Base-by-base conservation (phyloP, 179 eudicot genomes). In the Nepenthes alata region DNA sequence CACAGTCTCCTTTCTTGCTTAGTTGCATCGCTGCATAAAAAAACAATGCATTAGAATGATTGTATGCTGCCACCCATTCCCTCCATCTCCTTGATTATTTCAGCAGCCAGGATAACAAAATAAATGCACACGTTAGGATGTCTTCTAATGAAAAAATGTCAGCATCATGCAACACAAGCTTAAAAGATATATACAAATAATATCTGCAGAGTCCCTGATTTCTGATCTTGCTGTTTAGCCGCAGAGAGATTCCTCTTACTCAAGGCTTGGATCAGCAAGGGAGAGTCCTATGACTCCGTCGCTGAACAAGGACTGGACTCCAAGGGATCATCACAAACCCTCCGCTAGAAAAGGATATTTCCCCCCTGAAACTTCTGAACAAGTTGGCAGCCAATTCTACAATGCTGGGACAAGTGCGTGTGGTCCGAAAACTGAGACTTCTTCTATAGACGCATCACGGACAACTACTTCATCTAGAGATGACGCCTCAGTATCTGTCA, bases 391-490 rank as follows among this genome's bases (percentile, higher is more conserved):
- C 49, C 68, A 74, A 49, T 63, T 63, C 11, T 78, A 78, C 62
- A 61, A 74, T 66, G 72, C 71, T 52, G 88, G 93, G 60, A 59
- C 86, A 16, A 75, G 80, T 64, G 67, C 72, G 7, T 82, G 80
- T 53, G 80, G 67, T 49, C 69, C 78, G 6, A 77, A 64, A 62
- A 81, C 69, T 2, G 85, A 82, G 55, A 47, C 73, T 59, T 74
- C 85, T 4, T 82, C 84, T 4, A 77, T 89, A 85, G 98, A 89
- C 35, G 95, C 93, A 2, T 80, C 98, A 2, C 72, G 97, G 35
- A 83, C 82, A 14, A 89, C 98, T 3, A 93, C 98, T 38, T 81
- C 95, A 6, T 89, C 96, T 38, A 69, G 93, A 63, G 98, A 93
- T 16, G 95, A 90, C 55, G 77, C 79, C 44, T 78, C 88, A 9